Evolutionary conservation across 2,329 filamentous ascomycete genomes (phyloP).

Genomic region (Teratosphaeria epicoccoides): DNA sequence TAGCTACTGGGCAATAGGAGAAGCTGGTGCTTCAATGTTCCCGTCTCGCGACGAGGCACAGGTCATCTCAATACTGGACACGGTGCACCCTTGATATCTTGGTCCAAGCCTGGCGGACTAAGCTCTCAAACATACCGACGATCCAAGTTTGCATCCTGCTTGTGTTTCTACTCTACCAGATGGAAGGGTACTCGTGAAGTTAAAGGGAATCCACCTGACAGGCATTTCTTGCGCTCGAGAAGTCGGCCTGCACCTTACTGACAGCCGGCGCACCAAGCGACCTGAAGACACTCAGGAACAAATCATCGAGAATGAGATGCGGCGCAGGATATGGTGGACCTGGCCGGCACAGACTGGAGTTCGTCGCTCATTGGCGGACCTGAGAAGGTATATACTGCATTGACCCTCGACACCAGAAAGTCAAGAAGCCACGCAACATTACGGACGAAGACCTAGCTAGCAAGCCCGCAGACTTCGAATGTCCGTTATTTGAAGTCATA

Average conservation of each 20-base stretch:
- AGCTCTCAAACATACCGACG: constrained; percentile 11
- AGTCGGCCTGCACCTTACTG: constrained; percentile 16
- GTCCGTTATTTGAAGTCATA: constrained; percentile 29
- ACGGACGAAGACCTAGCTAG: constrained; percentile 29
- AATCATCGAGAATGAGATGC: constrained; percentile 16
- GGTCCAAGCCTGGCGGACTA: constrained; percentile 5
- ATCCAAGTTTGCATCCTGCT: constrained; percentile 21
- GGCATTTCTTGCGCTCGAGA: constrained; percentile 13
- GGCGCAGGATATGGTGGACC: constrained; percentile 21
- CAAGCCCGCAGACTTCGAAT: constrained; percentile 12
- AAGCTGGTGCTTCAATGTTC: constrained; percentile 1
- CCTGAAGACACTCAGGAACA: constrained; percentile 4
- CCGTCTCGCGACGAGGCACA: constrained; percentile 1
- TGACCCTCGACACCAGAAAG: constrained; percentile 32
- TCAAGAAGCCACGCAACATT: constrained; percentile 33
- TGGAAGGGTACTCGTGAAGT: constrained; percentile 18
- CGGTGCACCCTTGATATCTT: constrained; percentile 7
- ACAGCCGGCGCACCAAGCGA: constrained; percentile 5
- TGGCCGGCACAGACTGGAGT: constrained; percentile 19
- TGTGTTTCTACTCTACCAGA: constrained; percentile 20
- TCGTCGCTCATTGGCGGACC: constrained; percentile 24
- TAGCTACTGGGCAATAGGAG: constrained; percentile 5
- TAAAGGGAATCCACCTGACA: constrained; percentile 12
- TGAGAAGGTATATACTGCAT: constrained; percentile 36
- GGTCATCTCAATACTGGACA: constrained; percentile 7